Evolutionary conservation across 2,329 filamentous ascomycete genomes (phyloP).

Genomic region (Calonectria hongkongensis): DNA sequence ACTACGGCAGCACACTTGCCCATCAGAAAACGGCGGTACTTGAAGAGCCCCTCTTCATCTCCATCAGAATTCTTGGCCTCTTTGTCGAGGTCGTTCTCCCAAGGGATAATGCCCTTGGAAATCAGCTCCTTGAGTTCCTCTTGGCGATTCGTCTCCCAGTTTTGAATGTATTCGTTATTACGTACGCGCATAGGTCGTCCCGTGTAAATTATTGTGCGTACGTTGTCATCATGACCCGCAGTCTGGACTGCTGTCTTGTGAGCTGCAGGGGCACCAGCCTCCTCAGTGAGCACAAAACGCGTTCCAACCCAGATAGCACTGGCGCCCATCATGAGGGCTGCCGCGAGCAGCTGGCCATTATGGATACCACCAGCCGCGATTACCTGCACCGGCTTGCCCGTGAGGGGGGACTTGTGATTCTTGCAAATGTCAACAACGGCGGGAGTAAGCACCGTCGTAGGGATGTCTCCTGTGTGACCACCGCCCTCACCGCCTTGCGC

Average conservation of each 20-base stretch:
- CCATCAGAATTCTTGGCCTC: conserved; percentile 80
- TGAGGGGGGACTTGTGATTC: conserved; percentile 89
- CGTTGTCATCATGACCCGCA: conserved; percentile 93
- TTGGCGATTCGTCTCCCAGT: conserved; percentile 95
- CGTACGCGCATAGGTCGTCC: conserved; percentile 95
- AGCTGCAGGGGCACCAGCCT: conserved; percentile 93
- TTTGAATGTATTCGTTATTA: conserved; percentile 93
- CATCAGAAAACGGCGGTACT: conserved; percentile 94
- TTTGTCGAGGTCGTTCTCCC: conserved; percentile 94
- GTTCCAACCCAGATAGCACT: conserved; percentile 97
- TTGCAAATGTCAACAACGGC: conserved; percentile 89
- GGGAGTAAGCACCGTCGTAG: conserved; percentile 93
- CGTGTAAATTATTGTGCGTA: conserved; percentile 98
- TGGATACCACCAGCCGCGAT: conserved; percentile 96
- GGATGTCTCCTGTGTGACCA: conserved; percentile 95
- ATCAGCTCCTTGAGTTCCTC: conserved; percentile 95
- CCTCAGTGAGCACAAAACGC: conserved; percentile 93
- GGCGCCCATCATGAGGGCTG: conserved; percentile 93
- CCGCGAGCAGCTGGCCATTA: conserved; percentile 92
- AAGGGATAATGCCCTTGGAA: conserved; percentile 90
- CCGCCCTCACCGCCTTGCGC: conserved; percentile 98
- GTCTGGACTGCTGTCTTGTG: conserved; percentile 98
- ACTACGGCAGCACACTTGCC: conserved; percentile 96
- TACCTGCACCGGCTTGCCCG: conserved; percentile 90
- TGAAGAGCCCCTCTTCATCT: conserved; percentile 91